Conservation (phyloP, 2,329 filamentous ascomycete genomes). For the Botrytis deweyae region DNA sequence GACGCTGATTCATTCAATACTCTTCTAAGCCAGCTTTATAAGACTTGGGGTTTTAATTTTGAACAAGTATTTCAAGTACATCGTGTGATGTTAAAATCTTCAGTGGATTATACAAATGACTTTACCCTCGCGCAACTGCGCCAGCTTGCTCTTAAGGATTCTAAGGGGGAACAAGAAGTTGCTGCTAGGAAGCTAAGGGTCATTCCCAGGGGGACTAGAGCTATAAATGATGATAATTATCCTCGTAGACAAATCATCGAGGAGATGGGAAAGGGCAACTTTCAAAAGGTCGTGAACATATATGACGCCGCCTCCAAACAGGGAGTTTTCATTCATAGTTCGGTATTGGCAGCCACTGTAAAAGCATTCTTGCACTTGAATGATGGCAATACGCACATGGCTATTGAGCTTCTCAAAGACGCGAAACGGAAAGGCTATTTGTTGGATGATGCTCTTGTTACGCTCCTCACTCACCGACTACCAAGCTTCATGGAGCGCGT, state of each 20-base stretch:
- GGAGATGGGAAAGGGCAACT: slow-evolving; percentile 27
- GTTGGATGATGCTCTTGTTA: slow-evolving; percentile 27
- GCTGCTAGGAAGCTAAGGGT: slow-evolving; percentile 15
- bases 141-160: slow-evolving; percentile 25
- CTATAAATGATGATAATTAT: slow-evolving; percentile 17
- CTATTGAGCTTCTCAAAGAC: slow-evolving; percentile 30
- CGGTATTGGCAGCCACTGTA: slow-evolving; percentile 29
- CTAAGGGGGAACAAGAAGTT: slow-evolving; percentile 9
- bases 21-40: slow-evolving; percentile 34
- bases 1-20: slow-evolving; percentile 35
- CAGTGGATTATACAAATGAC: slow-evolving; percentile 19
- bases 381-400: slow-evolving; percentile 21
- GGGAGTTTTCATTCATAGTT: slow-evolving; percentile 23
- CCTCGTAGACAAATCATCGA: slow-evolving; percentile 29
- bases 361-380: slow-evolving; percentile 31
- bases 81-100: slow-evolving; percentile 21
- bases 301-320: slow-evolving; percentile 30
- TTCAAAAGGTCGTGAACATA: slow-evolving; percentile 30
- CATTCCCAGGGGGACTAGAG: not conserved
- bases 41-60: slow-evolving; percentile 32
- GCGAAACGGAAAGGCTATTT: slow-evolving; percentile 28
- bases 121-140: slow-evolving; percentile 31
- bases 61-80: slow-evolving; percentile 31
- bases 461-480: slow-evolving; percentile 34
- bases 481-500: slow-evolving; percentile 18